Conservation (phyloP, 805 yeast genomes). For the Ogataea zsoltii region DNA sequence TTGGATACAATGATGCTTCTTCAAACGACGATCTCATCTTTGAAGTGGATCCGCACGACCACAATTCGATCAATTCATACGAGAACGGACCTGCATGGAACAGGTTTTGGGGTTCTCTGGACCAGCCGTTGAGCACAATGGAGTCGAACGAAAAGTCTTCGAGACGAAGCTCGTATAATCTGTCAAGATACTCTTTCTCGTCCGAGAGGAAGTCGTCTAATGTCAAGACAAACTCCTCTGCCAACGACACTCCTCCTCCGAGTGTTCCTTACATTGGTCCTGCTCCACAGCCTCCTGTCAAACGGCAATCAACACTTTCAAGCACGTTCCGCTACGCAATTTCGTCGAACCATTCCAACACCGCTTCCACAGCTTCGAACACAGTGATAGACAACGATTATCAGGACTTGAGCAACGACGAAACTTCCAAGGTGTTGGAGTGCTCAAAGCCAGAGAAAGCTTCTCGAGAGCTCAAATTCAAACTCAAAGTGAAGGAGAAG, state of each 20-base stretch:
- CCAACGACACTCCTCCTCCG: slow-evolving; percentile 19
- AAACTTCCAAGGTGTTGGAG: slow-evolving; percentile 2
- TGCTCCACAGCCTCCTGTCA: slow-evolving; percentile 5
- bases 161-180: slow-evolving; percentile 22
- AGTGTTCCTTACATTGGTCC: slow-evolving; percentile 25
- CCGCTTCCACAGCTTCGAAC: slow-evolving; percentile 10
- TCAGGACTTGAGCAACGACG: slow-evolving; percentile 1
- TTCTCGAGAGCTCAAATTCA: slow-evolving; percentile 15
- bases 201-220: slow-evolving; percentile 13
- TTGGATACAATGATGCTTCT: slow-evolving; percentile 23
- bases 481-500: slow-evolving; percentile 24
- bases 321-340: slow-evolving; percentile 9
- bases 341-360: slow-evolving; percentile 7
- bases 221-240: slow-evolving; percentile 18
- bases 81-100: slow-evolving; percentile 36
- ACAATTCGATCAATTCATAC: slow-evolving; percentile 15
- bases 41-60: slow-evolving; percentile 26
- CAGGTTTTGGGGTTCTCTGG: slow-evolving; percentile 34
- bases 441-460: slow-evolving; percentile 1
- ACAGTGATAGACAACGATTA: slow-evolving; percentile 14
- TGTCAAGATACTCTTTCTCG: slow-evolving; percentile 6
- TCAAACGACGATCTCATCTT: slow-evolving; percentile 35
- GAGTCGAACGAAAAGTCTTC: slow-evolving; percentile 27
- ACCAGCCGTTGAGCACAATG: slow-evolving; percentile 29
- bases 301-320: slow-evolving; percentile 10